Evolutionary conservation across 2,329 filamentous ascomycete genomes (phyloP), one percentile per base, ranked within the genome.

Genomic region (Trichoderma gracile): DNA sequence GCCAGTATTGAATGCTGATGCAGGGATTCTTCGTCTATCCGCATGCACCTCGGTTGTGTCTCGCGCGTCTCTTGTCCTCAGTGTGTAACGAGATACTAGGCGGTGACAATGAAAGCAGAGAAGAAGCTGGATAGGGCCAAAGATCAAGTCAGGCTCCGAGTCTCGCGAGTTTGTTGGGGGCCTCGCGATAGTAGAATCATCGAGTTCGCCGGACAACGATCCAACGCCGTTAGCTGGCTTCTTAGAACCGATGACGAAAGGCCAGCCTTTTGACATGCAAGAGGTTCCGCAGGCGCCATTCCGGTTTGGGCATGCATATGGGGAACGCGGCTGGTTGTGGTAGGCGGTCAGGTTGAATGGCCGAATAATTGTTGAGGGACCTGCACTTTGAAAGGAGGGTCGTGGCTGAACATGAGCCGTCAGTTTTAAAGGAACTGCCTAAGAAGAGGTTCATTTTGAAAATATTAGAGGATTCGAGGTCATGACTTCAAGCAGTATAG

Each of bases 191-290:
- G 27, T 6, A 38, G 33, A 38, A 38, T 14, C 33, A 14, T 38
- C 33, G 33, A 38, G 33, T 38, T 30, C 23, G 21, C 46, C 27
- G 46, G n/a, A 57, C 47, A 62, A 45, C 33, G 42, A 30, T 61
- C 43, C 38, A 61, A 38, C 33, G 12, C 33, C 14, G 14, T 38
- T 38, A 38, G 33, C 33, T 38, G 33, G 33, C 27, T 17, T 30
- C 42, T 43, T n/a, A 25, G 54, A 54, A 46, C 38, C 58, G 56
- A 65, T 65, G 63, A 65, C 63, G 63, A 65, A 65, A 65, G 63
- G 56, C 54, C 63, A 49, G 49, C 47, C 10, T 45, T 45, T 43
- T 21, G 60, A 47, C 21, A 30, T n/a, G 21, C 10, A 57, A 57
- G 6, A 42, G n/a, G 57, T 50, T 59, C 45, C 46, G 57, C 57